A percentile compares a stretch with the other conserved stretches of the same genome.
These are phyloP conservation scores for Biscutella laevigata DNA, from an alignment of 441 rosid genomes.

Conservation along the genomic window DNA sequence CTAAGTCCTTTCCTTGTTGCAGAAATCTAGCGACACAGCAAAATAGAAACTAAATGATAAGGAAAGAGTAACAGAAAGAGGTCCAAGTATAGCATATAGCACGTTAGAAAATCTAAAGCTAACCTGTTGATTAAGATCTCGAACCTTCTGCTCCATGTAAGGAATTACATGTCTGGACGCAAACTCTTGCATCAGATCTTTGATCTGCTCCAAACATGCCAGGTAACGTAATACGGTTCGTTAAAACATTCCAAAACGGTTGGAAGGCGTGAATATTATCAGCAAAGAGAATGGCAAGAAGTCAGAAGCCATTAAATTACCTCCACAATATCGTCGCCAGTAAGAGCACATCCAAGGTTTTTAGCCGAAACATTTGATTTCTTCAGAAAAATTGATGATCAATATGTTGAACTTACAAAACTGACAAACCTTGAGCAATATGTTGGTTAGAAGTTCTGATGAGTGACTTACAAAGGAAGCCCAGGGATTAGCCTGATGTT, in stretches of 20 bases:
- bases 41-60: conserved; percentile 13
- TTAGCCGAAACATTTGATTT: conserved; percentile 46
- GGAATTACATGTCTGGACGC: conserved; percentile 91
- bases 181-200: conserved; percentile 82
- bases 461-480: conserved; percentile 49
- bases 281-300: conserved; percentile 21
- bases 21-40: conserved; percentile 54
- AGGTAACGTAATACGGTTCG: conserved; percentile 12
- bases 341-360: conserved; percentile 64
- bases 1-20: conserved; percentile 92
- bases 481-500: conserved; percentile 73
- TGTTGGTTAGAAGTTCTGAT: conserved; percentile 19
- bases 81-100: not conserved
- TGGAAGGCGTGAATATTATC: conserved; percentile 9
- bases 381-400: conserved; percentile 37
- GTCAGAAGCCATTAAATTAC: conserved; percentile 30
- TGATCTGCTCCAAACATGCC: conserved; percentile 53
- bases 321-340: conserved; percentile 69
- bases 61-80: conserved; percentile 5
- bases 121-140: conserved; percentile 88
- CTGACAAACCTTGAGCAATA: conserved; percentile 10
- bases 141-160: conserved; percentile 94
- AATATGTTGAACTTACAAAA: conserved; percentile 23
- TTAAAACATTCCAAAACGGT: conserved; percentile 11
- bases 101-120: conserved; percentile 7